Evolutionary conservation across 129 eudicot species (phyloP), one percentile per base, ranked within the genome.

Genomic region (Smallanthus sonchifolius): DNA sequence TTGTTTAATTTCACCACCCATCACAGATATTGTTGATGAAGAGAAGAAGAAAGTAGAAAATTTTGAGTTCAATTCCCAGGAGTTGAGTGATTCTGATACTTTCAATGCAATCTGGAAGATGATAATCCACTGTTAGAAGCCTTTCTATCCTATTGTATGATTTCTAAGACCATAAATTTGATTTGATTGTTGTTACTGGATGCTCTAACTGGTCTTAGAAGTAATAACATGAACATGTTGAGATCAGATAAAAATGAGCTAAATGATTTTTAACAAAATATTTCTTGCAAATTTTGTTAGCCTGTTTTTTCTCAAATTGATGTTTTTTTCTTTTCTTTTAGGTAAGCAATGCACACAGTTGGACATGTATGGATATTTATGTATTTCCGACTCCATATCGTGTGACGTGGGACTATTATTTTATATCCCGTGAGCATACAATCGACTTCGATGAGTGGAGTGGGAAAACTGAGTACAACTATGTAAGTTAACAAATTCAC

Each of bases 361-460:
- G 92, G 94, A 95, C 97, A 48, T 95, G 99, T 79, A 95, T 95
- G 96, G 97, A 95, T 82, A 78, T 95, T 73, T 95, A 95, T 61
- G 69, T 95, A 42, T 91, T 95, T 74, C 97, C 99, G 55, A 95
- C 99, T 48, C 99, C 99, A 62, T 95, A 83, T 77, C 99, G 99
- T 73, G 99, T 88, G 69, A 91, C 96, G 28, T 91, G 97, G 97
- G 99, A 95, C 72, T 91, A 91, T 61, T 95, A 91, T 62, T 79
- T 88, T 67, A 2, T 85, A 67, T 83, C 95, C 32, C 97, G 99
- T 64, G 91, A 87, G 54, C 99, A 95, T 77, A 95, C 94, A 10
- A 82, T 95, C 9, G 97, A 91, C 52, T 83, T 95, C 76, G 80
- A 87, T 35, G 97, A 88, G 69, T 95, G 99, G 99, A 79, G 78